Evolutionary conservation across 164 flowering plant species (phyloP).

Genomic region (Paratinospora sagittata): DNA sequence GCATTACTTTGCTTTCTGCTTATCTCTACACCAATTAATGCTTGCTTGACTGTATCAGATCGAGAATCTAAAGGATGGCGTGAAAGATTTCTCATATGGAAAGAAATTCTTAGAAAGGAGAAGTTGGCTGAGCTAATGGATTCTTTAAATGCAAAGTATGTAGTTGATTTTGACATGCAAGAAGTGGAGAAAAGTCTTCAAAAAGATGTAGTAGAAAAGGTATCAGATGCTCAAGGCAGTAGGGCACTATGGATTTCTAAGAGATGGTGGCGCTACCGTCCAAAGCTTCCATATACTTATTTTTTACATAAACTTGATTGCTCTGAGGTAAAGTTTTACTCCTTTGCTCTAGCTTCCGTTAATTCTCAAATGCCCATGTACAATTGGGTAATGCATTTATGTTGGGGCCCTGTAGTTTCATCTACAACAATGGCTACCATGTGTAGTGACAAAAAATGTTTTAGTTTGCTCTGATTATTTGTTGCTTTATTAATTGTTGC

Average conservation of each 20-base stretch:
- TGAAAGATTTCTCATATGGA: constrained; percentile 74
- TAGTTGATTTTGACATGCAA: constrained; percentile 89
- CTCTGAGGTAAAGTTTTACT: constrained; percentile 59
- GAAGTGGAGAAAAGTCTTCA: constrained; percentile 91
- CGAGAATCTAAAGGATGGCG: constrained; percentile 57
- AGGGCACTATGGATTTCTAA: constrained; percentile 91
- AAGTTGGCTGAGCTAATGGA: constrained; percentile 58
- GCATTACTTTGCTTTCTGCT: background rate
- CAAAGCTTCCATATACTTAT: constrained; percentile 90
- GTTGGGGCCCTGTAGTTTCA: background rate
- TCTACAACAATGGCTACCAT: background rate
- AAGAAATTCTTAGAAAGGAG: constrained; percentile 57
- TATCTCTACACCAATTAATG: constrained; percentile 1
- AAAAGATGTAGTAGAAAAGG: constrained; percentile 64
- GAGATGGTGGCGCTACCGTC: constrained; percentile 99
- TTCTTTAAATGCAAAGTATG: constrained; percentile 63
- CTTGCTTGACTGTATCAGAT: constrained; percentile 34
- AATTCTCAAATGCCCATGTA: background rate
- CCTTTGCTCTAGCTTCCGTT: background rate
- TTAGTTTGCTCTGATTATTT: background rate
- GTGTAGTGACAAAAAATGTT: background rate
- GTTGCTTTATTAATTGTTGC: background rate
- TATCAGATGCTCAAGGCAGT: constrained; percentile 41
- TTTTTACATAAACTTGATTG: constrained; percentile 84
- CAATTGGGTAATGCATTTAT: background rate